phyloP scores from a whole-genome alignment of 2,329 filamentous ascomycete species.

The Sarocladium brachiariae region DNA sequence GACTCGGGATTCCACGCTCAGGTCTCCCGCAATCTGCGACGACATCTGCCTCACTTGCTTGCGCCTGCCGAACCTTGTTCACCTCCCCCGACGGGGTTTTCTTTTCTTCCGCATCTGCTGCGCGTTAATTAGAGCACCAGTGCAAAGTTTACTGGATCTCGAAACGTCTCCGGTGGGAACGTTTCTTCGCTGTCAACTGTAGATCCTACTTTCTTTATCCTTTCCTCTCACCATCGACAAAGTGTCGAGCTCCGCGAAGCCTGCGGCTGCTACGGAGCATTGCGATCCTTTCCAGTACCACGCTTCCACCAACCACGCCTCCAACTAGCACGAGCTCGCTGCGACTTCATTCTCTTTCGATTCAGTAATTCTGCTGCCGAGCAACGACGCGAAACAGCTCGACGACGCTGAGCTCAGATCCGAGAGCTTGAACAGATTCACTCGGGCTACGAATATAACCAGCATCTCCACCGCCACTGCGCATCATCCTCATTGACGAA shows the following conservation, averaged over 20 bases:
- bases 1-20: conserved; percentile 5
- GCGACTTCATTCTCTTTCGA: not conserved
- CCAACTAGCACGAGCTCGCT: not conserved
- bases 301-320: not conserved
- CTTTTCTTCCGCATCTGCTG: not conserved
- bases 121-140: not conserved
- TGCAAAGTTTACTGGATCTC: not conserved
- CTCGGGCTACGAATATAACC: not conserved
- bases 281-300: not conserved
- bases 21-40: conserved; percentile 10
- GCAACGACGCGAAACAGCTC: not conserved
- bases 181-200: conserved; percentile 8
- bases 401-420: not conserved
- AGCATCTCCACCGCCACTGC: not conserved
- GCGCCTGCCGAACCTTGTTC: not conserved
- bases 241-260: conserved; percentile 6
- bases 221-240: conserved; percentile 1
- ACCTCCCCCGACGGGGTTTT: not conserved
- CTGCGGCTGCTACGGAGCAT: conserved; percentile 3
- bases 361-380: not conserved
- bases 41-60: conserved; percentile 8
- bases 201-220: conserved; percentile 5
- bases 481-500: not conserved
- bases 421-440: not conserved
- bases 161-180: conserved; percentile 5